A percentile compares a stretch with the other conserved stretches of the same genome.
These are phyloP conservation scores for Puccinia coronata DNA, from an alignment of 1,284 basidiomycete species.

Conservation along the genomic window DNA sequence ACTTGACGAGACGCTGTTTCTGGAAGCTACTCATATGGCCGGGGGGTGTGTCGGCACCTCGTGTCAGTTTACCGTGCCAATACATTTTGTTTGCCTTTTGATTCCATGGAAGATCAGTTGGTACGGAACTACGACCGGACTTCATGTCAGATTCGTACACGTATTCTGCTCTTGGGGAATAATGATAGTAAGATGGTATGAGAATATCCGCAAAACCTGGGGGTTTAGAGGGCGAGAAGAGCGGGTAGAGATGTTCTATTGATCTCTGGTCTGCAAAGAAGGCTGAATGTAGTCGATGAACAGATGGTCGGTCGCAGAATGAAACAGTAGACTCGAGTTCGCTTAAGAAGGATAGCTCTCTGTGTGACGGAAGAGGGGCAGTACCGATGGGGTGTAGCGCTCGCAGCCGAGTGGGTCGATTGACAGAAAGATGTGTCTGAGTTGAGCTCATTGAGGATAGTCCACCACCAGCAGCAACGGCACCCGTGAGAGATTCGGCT, in stretches of 20 bases:
- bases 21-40: conserved; percentile 83
- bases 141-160: conserved; percentile 80
- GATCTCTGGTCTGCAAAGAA: conserved; percentile 95
- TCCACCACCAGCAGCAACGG: conserved; percentile 44
- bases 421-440: conserved; percentile 58
- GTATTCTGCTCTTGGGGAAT: conserved; percentile 75
- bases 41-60: conserved; percentile 81
- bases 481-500: conserved; percentile 51
- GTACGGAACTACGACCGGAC: conserved; percentile 53
- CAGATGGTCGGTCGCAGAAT: conserved; percentile 77
- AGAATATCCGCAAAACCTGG: conserved; percentile 81
- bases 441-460: conserved; percentile 60
- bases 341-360: conserved; percentile 57
- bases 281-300: conserved; percentile 81
- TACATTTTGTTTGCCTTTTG: conserved; percentile 72
- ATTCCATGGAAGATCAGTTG: conserved; percentile 69
- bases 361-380: conserved; percentile 65
- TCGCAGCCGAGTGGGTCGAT: conserved; percentile 58
- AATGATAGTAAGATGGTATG: conserved; percentile 92
- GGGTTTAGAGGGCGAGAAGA: conserved; percentile 84
- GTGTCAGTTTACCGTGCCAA: conserved; percentile 87
- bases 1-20: conserved; percentile 70
- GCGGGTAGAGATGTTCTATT: conserved; percentile 78
- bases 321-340: conserved; percentile 68
- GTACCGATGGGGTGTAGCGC: conserved; percentile 56